A percentile compares a stretch with the other conserved stretches of the same genome.
Conservation (phyloP, 164 flowering plant species). For the Pachysandra terminalis region DNA sequence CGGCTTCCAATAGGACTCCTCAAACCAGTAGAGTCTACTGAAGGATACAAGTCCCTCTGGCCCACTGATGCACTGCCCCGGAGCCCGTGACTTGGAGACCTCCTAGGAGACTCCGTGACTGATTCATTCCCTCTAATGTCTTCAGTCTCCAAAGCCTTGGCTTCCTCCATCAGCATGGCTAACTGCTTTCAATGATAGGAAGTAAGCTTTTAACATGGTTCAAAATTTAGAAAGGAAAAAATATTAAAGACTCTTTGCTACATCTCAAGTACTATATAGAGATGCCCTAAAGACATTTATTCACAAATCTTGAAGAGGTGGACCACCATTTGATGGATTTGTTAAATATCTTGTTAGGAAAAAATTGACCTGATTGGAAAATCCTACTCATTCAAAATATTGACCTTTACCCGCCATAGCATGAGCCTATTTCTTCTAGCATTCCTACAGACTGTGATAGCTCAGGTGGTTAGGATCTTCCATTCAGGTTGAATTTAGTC, state of each 20-base stretch:
- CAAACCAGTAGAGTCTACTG: conserved; percentile 23
- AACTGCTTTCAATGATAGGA: conserved; percentile 40
- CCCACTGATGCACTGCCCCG: conserved; percentile 56
- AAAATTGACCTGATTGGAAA: background rate
- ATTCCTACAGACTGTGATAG: too few species aligned
- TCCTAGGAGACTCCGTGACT: conserved; percentile 42
- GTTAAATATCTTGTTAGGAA: background rate
- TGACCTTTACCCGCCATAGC: background rate
- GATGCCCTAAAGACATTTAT: too few species aligned
- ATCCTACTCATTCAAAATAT: background rate
- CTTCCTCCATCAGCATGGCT: conserved; percentile 67
- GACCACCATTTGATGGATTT: background rate
- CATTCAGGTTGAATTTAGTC: background rate
- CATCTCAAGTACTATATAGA: too few species aligned
- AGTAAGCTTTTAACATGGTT: background rate
- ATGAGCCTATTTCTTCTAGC: background rate
- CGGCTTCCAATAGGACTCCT: conserved; percentile 43
- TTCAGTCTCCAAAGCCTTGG: conserved; percentile 64
- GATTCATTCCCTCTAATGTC: conserved; percentile 41
- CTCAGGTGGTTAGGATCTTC: background rate
- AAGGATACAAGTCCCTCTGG: conserved; percentile 39
- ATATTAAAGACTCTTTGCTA: too few species aligned
- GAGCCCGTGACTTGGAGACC: conserved; percentile 28
- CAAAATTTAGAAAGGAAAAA: background rate
- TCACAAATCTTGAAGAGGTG: background rate